A percentile compares a stretch with the other conserved stretches of the same genome.
phyloP scores from a whole-genome alignment of 345 rosid genomes.

The Aethionema arabicum region DNA sequence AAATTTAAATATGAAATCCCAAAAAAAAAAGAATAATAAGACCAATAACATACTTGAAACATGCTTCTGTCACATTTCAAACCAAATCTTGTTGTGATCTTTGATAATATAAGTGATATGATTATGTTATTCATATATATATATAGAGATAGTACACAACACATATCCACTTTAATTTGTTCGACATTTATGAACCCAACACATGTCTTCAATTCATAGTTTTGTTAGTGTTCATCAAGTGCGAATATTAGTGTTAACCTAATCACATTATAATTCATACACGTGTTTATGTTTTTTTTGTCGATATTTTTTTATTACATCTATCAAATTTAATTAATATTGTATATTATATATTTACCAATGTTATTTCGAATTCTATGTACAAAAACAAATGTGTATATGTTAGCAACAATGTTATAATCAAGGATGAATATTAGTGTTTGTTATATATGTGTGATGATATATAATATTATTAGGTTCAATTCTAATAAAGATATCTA shows the following conservation, averaged over 20 bases:
- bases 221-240: conserved; percentile 28
- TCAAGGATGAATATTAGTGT: no score
- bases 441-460: no score
- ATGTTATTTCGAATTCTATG: no score
- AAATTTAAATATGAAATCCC: conserved; percentile 18
- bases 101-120: conserved; percentile 21
- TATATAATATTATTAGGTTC: no score
- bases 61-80: conserved; percentile 32
- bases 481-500: no score
- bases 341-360: no score
- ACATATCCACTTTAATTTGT: conserved; percentile 30
- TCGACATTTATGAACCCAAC: conserved; percentile 30
- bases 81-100: conserved; percentile 30
- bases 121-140: conserved; percentile 25
- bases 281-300: conserved; percentile 13
- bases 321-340: no score
- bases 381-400: no score
- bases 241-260: conserved; percentile 37
- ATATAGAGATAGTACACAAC: not conserved
- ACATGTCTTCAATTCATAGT: conserved; percentile 31
- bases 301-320: no score
- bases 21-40: conserved; percentile 1
- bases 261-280: conserved; percentile 29
- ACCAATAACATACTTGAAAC: conserved; percentile 36
- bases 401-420: no score